Conservation (phyloP, 2,329 filamentous ascomycete genomes). For the Podosphaera fusca region DNA sequence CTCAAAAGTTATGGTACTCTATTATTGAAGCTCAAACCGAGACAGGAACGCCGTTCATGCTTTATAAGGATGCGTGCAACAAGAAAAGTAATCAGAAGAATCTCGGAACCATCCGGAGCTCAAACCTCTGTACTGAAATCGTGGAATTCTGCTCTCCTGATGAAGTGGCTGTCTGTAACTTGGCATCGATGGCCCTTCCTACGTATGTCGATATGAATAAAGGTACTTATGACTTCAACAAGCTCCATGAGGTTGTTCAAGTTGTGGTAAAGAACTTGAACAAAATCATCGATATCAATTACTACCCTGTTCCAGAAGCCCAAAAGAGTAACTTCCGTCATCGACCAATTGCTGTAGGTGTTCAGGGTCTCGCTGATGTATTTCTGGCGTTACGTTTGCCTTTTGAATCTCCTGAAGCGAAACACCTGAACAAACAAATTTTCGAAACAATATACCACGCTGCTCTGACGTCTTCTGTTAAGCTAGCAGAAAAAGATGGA, state of each 20-base stretch:
- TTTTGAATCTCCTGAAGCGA: slow-evolving; percentile 88
- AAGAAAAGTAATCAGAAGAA: slow-evolving; percentile 99
- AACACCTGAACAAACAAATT: slow-evolving; percentile 88
- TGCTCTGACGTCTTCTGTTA: slow-evolving; percentile 68
- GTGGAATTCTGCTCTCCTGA: slow-evolving; percentile 93
- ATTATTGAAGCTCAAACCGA: slow-evolving; percentile 96
- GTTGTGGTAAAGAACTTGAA: slow-evolving; percentile 90
- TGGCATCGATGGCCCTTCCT: slow-evolving; percentile 81
- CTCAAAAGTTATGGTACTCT: slow-evolving; percentile 98
- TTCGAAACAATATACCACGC: slow-evolving; percentile 99
- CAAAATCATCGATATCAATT: slow-evolving; percentile 95
- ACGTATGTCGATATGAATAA: slow-evolving; percentile 72
- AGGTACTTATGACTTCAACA: slow-evolving; percentile 81
- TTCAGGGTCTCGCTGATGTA: slow-evolving; percentile 90
- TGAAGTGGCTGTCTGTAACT: slow-evolving; percentile 95
- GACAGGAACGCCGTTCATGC: slow-evolving; percentile 97
- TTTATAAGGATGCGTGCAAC: slow-evolving; percentile 98
- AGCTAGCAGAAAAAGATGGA: slow-evolving; percentile 64
- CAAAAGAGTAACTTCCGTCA: slow-evolving; percentile 94
- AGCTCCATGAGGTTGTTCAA: slow-evolving; percentile 82
- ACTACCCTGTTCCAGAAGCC: slow-evolving; percentile 91
- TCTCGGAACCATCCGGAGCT: slow-evolving; percentile 91
- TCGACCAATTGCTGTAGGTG: slow-evolving; percentile 84
- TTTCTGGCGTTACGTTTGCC: slow-evolving; percentile 93
- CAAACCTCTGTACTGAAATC: slow-evolving; percentile 97